Evolutionary conservation across 495 filamentous ascomycete species (phyloP).

Genomic region (Aspergillus ellipticus): DNA sequence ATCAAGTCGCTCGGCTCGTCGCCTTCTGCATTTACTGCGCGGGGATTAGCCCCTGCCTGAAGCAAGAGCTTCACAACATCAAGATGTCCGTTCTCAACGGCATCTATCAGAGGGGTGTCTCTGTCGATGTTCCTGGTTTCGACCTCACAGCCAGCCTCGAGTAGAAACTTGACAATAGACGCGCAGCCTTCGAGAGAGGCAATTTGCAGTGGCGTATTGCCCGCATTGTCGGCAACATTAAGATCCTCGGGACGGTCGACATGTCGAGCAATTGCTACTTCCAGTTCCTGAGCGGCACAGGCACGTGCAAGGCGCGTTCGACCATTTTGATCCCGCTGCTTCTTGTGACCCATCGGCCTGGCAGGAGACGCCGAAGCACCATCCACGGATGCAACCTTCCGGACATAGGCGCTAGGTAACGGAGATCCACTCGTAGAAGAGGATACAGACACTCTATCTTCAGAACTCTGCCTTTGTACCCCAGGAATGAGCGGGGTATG

Average conservation of each 20-base stretch:
- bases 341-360: constrained; percentile 67
- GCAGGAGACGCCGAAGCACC: constrained; percentile 59
- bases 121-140: constrained; percentile 78
- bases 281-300: constrained; percentile 71
- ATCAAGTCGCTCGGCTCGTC: constrained; percentile 84
- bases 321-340: constrained; percentile 79
- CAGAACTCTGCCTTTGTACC: constrained; percentile 44
- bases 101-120: constrained; percentile 93
- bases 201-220: constrained; percentile 90
- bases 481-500: constrained; percentile 51
- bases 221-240: constrained; percentile 86
- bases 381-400: constrained; percentile 58
- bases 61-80: constrained; percentile 86
- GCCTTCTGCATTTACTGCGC: constrained; percentile 79
- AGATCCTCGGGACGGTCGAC: constrained; percentile 79
- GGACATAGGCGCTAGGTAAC: constrained; percentile 62
- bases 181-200: constrained; percentile 78
- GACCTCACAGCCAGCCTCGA: constrained; percentile 76
- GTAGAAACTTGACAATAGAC: constrained; percentile 67
- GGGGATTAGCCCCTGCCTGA: constrained; percentile 82
- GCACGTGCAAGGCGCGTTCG: constrained; percentile 81
- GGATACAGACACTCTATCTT: constrained; percentile 69
- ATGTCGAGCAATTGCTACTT: constrained; percentile 62
- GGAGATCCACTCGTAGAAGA: constrained; percentile 71
- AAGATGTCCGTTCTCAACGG: constrained; percentile 88